Evolutionary conservation across 2,329 filamentous ascomycete genomes (phyloP).

Genomic region (Lecanicillium sp.): DNA sequence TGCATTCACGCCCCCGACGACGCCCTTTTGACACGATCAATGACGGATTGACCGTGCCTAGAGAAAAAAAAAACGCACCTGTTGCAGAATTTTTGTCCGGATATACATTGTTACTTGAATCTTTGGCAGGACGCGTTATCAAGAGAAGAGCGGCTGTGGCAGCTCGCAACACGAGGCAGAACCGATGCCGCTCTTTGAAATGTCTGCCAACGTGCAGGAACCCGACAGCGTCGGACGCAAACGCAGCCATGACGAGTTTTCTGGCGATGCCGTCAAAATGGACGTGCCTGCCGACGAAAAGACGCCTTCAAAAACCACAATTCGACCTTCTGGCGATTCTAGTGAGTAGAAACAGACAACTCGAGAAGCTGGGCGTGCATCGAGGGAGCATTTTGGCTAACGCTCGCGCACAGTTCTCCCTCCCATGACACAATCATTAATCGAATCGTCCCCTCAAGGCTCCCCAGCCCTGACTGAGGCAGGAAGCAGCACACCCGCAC

Average conservation of each 20-base stretch:
- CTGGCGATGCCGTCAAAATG: constrained; percentile 22
- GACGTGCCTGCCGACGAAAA: constrained; percentile 15
- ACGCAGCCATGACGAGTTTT: constrained; percentile 38
- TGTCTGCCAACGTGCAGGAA: constrained; percentile 41
- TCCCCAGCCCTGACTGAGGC: constrained; percentile 33
- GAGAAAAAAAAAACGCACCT: too few species aligned
- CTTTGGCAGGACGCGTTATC: neutral
- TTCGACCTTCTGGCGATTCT: constrained; percentile 14
- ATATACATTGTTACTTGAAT: neutral
- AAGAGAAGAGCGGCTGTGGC: neutral
- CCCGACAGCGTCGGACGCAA: constrained; percentile 34
- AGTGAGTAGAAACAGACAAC: constrained; percentile 13
- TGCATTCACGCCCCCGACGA: too few species aligned
- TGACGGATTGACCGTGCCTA: too few species aligned
- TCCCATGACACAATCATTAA: constrained; percentile 15
- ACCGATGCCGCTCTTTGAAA: constrained; percentile 39
- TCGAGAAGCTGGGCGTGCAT: neutral
- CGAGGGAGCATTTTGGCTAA: too few species aligned
- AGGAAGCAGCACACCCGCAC: constrained; percentile 31
- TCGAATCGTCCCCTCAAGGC: constrained; percentile 19
- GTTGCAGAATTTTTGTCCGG: too few species aligned
- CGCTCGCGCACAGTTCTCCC: constrained; percentile 16
- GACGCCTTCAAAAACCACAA: constrained; percentile 8
- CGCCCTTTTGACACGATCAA: too few species aligned
- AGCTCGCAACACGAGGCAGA: neutral